Conservation (phyloP, 2,329 filamentous ascomycete genomes). For the Epichloe uncinata region DNA sequence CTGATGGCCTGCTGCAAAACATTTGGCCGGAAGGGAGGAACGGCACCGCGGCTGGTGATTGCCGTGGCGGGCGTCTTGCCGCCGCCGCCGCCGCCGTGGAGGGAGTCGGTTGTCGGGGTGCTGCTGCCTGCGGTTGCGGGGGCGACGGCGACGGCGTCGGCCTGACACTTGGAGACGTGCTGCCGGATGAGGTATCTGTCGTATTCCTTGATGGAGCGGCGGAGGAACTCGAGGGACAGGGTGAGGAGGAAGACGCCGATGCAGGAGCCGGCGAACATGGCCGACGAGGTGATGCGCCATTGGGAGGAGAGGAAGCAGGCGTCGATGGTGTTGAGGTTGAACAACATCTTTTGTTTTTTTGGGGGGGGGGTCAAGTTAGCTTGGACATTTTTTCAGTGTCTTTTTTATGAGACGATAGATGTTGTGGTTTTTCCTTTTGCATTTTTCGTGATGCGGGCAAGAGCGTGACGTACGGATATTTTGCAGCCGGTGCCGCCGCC, state of each 20-base stretch:
- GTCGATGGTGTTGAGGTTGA: slow-evolving; percentile 66
- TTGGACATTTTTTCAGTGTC: no score
- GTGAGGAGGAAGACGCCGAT: slow-evolving; percentile 67
- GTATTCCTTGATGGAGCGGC: slow-evolving; percentile 58
- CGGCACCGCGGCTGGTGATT: not conserved
- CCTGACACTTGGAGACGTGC: slow-evolving; percentile 25
- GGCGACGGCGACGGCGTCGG: not conserved
- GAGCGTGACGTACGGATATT: slow-evolving; percentile 17
- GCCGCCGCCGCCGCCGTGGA: slow-evolving; percentile 8
- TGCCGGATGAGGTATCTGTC: slow-evolving; percentile 51
- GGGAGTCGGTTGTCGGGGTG: slow-evolving; percentile 7
- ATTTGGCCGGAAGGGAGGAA: slow-evolving; percentile 39
- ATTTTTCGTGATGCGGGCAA: no score
- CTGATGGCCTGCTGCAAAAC: slow-evolving; percentile 52
- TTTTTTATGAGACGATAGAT: no score
- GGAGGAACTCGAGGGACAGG: slow-evolving; percentile 57
- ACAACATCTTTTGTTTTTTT: slow-evolving; percentile 48
- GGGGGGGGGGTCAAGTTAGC: not conserved
- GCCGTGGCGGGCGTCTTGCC: slow-evolving; percentile 9
- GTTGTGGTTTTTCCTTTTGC: no score
- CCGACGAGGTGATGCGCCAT: slow-evolving; percentile 57
- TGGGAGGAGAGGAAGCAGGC: slow-evolving; percentile 53
- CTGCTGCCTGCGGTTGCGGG: not conserved
- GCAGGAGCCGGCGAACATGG: slow-evolving; percentile 69
- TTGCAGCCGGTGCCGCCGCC: slow-evolving; percentile 21